phyloP scores from a whole-genome alignment of 257 asterid species.

The Lantana camara region DNA sequence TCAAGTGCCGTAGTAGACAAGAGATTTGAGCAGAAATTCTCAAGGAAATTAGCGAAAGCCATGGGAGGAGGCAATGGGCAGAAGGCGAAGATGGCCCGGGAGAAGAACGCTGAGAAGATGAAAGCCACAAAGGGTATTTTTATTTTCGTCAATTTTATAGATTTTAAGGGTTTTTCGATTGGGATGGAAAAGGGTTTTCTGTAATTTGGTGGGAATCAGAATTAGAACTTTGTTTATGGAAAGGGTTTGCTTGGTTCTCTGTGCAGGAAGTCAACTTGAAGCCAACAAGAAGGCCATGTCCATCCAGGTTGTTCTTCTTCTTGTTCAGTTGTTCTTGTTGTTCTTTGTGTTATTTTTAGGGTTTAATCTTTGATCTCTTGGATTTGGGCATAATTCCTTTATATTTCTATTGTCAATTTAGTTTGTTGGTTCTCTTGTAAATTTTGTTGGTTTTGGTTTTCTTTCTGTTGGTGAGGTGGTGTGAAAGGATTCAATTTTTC shows the following conservation, averaged over 20 bases:
- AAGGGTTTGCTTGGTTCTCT: slow-evolving; percentile 18
- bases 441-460: not conserved
- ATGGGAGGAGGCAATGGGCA: slow-evolving; percentile 77
- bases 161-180: not conserved
- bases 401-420: not conserved
- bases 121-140: slow-evolving; percentile 46
- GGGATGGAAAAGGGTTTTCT: not conserved
- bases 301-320: slow-evolving; percentile 46
- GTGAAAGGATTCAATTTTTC: no score
- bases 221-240: not conserved
- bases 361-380: not conserved
- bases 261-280: slow-evolving; percentile 65
- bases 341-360: no score
- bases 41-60: not conserved
- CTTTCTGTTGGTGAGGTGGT: no score
- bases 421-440: not conserved
- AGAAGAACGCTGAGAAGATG: slow-evolving; percentile 48
- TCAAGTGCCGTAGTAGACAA: not conserved
- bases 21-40: not conserved
- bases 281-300: slow-evolving; percentile 66
- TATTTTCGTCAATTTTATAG: not conserved
- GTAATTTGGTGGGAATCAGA: not conserved
- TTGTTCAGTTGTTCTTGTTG: no score
- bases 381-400: not conserved
- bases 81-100: slow-evolving; percentile 67